Evolutionary conservation across 2,329 filamentous ascomycete species (phyloP).

Genomic region (Stagonosporopsis cucurbitacearum): DNA sequence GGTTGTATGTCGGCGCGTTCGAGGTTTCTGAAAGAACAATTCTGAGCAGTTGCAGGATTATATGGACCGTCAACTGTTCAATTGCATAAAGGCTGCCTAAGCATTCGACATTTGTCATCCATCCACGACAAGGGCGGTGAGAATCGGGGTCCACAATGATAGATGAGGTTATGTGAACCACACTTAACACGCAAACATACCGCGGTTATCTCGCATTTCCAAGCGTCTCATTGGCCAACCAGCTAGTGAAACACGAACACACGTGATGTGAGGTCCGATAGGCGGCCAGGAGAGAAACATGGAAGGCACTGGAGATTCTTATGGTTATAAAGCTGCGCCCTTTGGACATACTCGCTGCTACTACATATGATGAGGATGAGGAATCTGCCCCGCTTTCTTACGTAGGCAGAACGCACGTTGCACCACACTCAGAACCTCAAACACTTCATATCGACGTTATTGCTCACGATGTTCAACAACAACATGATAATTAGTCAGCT

Average conservation of each 20-base stretch:
- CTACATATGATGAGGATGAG: neutral
- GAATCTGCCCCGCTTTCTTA: neutral
- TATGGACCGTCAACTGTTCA: neutral
- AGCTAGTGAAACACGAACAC: neutral
- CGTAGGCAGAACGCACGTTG: neutral
- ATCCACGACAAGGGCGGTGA: conserved; percentile 3
- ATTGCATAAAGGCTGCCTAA: neutral
- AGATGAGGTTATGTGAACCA: neutral
- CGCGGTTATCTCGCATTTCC: neutral
- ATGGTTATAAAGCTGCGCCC: neutral
- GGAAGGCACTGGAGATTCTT: neutral
- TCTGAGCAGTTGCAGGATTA: neutral
- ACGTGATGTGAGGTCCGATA: neutral
- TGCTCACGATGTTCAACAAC: neutral
- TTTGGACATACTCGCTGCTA: neutral
- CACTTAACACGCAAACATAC: neutral
- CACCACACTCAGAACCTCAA: neutral
- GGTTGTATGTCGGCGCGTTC: neutral
- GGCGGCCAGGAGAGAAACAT: neutral
- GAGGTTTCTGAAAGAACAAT: neutral
- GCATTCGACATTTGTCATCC: conserved; percentile 1
- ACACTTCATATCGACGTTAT: neutral
- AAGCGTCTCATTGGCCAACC: neutral
- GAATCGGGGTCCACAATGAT: neutral
- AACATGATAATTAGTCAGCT: neutral